Percentiles rank a stretch among this genome's conserved stretches.
These are phyloP conservation scores for Globisporangium emineosum DNA, from an alignment of 352 stramenopile genomes.

Conservation along the genomic window DNA sequence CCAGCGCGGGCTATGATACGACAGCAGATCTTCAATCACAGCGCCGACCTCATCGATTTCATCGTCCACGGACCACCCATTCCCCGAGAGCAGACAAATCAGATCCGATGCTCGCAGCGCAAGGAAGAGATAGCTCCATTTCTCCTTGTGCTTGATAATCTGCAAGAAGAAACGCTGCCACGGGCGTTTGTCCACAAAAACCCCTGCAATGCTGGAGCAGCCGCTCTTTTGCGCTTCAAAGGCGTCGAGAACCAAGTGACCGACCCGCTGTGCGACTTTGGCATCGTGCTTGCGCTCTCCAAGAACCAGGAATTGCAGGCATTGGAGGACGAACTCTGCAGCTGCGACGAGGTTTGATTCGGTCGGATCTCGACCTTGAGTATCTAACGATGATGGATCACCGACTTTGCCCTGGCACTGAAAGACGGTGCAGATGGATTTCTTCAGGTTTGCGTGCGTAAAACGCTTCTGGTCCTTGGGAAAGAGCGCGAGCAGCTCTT, in stretches of 20 bases:
- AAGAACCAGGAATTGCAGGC: conserved; percentile 21
- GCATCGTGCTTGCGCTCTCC: conserved; percentile 17
- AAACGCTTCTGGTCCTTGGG: conserved; percentile 19
- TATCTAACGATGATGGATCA: neutral
- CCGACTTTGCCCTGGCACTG: conserved; percentile 2
- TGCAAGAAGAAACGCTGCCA: conserved; percentile 23
- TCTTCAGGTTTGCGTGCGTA: conserved; percentile 39
- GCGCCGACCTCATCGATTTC: conserved; percentile 8
- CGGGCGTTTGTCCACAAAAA: neutral
- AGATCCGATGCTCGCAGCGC: conserved; percentile 37
- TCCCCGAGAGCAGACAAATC: conserved; percentile 7
- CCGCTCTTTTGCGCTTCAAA: conserved; percentile 25
- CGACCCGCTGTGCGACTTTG: conserved; percentile 46
- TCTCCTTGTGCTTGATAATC: conserved; percentile 21
- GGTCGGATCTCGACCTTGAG: neutral
- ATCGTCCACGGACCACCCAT: neutral
- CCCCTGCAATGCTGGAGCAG: neutral
- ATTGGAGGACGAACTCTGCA: conserved; percentile 19
- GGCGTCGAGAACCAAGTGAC: conserved; percentile 59
- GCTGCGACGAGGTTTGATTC: neutral
- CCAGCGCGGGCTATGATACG: conserved; percentile 25
- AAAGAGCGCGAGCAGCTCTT: conserved; percentile 31
- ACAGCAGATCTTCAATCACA: conserved; percentile 30
- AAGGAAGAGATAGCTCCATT: conserved; percentile 49
- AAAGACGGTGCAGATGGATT: conserved; percentile 35